A percentile compares a stretch with the other conserved stretches of the same genome.
These are phyloP conservation scores for Solanum chiquidenum DNA, from an alignment of 257 asterid species.

Conservation along the genomic window DNA sequence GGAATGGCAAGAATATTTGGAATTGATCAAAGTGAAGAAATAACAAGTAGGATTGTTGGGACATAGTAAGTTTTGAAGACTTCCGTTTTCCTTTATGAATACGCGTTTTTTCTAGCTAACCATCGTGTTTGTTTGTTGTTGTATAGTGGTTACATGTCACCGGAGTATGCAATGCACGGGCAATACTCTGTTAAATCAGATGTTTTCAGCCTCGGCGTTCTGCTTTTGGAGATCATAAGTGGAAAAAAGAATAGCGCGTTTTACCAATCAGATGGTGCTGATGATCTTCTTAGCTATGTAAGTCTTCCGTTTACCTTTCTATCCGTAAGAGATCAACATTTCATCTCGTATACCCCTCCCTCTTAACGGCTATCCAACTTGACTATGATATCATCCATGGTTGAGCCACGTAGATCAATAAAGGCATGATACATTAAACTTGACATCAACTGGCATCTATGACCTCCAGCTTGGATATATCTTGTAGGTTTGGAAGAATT, in stretches of 20 bases:
- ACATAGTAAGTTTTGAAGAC: slow-evolving; percentile 4
- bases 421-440: neutral
- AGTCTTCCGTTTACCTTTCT: neutral
- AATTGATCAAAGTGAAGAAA: slow-evolving; percentile 4
- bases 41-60: slow-evolving; percentile 8
- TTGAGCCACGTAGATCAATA: neutral
- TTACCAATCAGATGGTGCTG: neutral
- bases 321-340: neutral
- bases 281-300: slow-evolving; percentile 11
- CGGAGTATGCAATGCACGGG: slow-evolving; percentile 10
- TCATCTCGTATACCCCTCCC: neutral
- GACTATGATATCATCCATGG: neutral
- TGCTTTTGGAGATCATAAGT: slow-evolving; percentile 13
- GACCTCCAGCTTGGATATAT: neutral
- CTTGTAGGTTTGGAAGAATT: slow-evolving; percentile 17
- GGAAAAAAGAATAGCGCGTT: slow-evolving; percentile 2
- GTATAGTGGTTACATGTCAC: slow-evolving; percentile 18
- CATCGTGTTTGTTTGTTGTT: neutral
- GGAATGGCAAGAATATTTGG: slow-evolving; percentile 10
- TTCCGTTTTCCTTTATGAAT: neutral
- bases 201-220: slow-evolving; percentile 14
- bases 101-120: neutral
- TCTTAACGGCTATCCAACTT: neutral
- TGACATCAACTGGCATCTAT: neutral
- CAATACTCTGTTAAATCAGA: slow-evolving; percentile 7